Evolutionary conservation across 768 basidiomycete genomes (phyloP).

Genomic region (Suillus brevipes): DNA sequence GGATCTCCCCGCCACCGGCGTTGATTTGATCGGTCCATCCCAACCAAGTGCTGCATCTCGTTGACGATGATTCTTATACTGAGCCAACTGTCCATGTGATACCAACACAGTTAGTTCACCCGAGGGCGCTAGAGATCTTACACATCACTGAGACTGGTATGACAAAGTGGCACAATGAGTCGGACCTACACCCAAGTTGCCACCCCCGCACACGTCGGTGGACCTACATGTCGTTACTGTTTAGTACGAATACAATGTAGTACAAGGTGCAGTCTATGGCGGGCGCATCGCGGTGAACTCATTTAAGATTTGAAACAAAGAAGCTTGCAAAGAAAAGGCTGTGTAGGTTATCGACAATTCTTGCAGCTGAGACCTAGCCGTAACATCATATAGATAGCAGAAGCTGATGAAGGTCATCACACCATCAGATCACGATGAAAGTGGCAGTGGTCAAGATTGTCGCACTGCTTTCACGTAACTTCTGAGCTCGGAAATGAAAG

Average conservation of each 20-base stretch:
- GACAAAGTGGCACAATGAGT: not conserved
- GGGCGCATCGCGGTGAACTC: not conserved
- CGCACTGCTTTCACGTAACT: not conserved
- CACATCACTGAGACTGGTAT: not conserved
- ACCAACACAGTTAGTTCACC: not conserved
- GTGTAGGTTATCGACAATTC: not conserved
- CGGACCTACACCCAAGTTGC: not conserved
- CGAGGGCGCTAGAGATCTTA: not conserved
- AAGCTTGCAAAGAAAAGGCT: not conserved
- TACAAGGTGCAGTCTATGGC: not conserved
- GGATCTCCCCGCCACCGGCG: not conserved
- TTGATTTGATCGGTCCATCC: not conserved
- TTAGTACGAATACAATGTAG: not conserved
- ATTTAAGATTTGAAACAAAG: conserved; percentile 1
- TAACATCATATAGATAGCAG: not conserved
- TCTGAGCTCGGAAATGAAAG: not conserved
- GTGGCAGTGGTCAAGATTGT: not conserved
- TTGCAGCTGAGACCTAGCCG: not conserved
- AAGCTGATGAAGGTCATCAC: not conserved
- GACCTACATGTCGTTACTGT: not conserved
- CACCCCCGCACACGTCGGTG: not conserved
- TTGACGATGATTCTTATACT: not conserved
- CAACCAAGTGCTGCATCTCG: not conserved
- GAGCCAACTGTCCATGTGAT: not conserved
- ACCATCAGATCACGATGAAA: not conserved